These are phyloP conservation scores for Saccharomyces hybrid DNA, from an alignment of 1,139 yeast genomes.

Conservation along the genomic window DNA sequence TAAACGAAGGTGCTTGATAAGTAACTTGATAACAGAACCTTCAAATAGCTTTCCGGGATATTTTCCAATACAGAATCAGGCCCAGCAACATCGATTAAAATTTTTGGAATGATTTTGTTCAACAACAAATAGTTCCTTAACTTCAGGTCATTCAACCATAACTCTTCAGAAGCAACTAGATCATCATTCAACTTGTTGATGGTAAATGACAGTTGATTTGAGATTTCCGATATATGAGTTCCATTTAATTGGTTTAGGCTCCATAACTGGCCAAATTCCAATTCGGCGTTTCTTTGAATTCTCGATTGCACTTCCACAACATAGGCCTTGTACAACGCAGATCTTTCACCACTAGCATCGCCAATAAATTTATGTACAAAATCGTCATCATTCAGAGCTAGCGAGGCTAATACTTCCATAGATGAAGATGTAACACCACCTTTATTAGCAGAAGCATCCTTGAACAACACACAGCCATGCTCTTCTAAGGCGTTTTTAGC, in stretches of 20 bases:
- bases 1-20: conserved; percentile 87
- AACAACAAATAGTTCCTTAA: conserved; percentile 72
- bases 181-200: conserved; percentile 89
- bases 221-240: conserved; percentile 64
- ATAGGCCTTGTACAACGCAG: conserved; percentile 70
- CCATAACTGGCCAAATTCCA: conserved; percentile 87
- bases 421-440: conserved; percentile 99
- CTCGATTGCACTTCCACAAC: conserved; percentile 76
- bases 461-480: conserved; percentile 80
- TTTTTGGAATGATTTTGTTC: conserved; percentile 65
- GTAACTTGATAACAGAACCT: conserved; percentile 84
- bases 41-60: conserved; percentile 85
- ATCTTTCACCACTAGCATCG: conserved; percentile 35
- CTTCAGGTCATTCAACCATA: conserved; percentile 73
- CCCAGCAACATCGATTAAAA: conserved; percentile 68
- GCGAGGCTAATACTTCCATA: conserved; percentile 87
- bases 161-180: conserved; percentile 67
- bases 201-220: conserved; percentile 78
- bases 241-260: conserved; percentile 58
- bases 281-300: conserved; percentile 67
- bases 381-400: conserved; percentile 79
- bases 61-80: conserved; percentile 60
- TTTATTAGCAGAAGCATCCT: conserved; percentile 95
- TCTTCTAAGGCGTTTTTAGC: conserved; percentile 81
- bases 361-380: conserved; percentile 53